A percentile compares a stretch with the other conserved stretches of the same genome.
Conservation (phyloP, 768 basidiomycete species). For the Boletellus emodensis region DNA sequence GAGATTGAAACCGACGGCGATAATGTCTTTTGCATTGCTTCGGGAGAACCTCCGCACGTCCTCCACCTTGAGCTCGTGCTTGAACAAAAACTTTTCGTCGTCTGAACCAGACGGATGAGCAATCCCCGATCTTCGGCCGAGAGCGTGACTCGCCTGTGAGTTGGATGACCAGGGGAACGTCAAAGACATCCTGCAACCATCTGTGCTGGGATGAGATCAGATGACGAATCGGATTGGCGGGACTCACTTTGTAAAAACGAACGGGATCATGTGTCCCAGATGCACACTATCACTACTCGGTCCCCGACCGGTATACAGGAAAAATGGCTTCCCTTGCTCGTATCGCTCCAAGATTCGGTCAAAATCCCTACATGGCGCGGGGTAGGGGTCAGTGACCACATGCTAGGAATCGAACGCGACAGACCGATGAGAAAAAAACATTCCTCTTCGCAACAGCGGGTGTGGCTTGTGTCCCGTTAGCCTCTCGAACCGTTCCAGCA, state of each 20-base stretch:
- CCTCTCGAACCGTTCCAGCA: constrained; percentile 86
- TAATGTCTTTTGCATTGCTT: constrained; percentile 92
- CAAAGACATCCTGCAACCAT: constrained; percentile 96
- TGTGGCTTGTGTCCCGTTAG: constrained; percentile 89
- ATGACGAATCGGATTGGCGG: background rate
- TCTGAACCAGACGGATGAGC: constrained; percentile 43
- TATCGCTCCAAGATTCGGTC: constrained; percentile 92
- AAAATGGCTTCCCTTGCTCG: constrained; percentile 96
- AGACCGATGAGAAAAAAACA: constrained; percentile 98
- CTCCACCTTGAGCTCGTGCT: constrained; percentile 88
- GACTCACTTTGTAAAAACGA: constrained; percentile 91
- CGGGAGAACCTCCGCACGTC: constrained; percentile 79
- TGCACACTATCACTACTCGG: constrained; percentile 98
- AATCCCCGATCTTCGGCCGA: background rate
- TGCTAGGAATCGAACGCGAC: constrained; percentile 17
- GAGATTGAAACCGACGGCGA: constrained; percentile 89
- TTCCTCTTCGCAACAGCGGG: constrained; percentile 80
- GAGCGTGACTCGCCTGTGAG: constrained; percentile 65
- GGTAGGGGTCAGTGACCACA: background rate
- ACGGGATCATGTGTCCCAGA: constrained; percentile 95
- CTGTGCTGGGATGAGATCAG: constrained; percentile 36
- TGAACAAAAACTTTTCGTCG: constrained; percentile 99
- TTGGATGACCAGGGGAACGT: constrained; percentile 92
- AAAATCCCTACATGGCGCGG: constrained; percentile 61
- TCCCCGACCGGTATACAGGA: constrained; percentile 95